phyloP scores from a whole-genome alignment of 1,284 basidiomycete species.

The Dichomitus squalens region DNA sequence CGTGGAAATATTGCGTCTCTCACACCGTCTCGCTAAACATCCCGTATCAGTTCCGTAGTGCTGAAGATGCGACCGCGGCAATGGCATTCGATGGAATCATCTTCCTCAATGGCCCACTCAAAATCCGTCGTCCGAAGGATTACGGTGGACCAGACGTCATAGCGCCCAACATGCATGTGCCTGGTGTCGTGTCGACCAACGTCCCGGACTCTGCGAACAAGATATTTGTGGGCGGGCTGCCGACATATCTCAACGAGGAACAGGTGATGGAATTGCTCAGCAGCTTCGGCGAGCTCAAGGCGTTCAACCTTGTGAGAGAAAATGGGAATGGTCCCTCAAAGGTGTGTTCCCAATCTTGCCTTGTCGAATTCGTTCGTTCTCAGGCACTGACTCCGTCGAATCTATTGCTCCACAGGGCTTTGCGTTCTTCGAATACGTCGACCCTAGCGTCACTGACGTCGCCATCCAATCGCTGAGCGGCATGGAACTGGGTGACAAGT shows the following conservation, averaged over 20 bases:
- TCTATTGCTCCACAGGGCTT: constrained; percentile 71
- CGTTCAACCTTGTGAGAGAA: constrained; percentile 98
- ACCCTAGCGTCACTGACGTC: constrained; percentile 87
- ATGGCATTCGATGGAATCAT: constrained; percentile 98
- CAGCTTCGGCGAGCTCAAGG: constrained; percentile 95
- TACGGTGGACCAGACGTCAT: constrained; percentile 79
- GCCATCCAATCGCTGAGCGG: constrained; percentile 96
- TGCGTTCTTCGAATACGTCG: constrained; percentile 98
- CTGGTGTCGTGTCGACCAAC: constrained; percentile 94
- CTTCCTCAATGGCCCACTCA: constrained; percentile 89
- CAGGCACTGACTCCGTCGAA: constrained; percentile 7
- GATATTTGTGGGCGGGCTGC: constrained; percentile 96
- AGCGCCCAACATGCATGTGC: constrained; percentile 76
- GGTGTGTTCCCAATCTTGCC: constrained; percentile 43
- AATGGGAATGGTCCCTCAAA: constrained; percentile 89
- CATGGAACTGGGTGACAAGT: constrained; percentile 98
- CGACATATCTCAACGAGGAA: constrained; percentile 94
- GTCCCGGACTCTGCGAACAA: constrained; percentile 98
- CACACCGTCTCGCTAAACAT: constrained; percentile 13
- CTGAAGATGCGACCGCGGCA: constrained; percentile 94
- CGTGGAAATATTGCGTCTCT: not conserved
- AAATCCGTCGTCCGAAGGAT: constrained; percentile 96
- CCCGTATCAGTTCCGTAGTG: constrained; percentile 84
- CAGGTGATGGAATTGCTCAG: constrained; percentile 98
- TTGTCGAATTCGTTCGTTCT: not conserved